Evolutionary conservation across 768 basidiomycete species (phyloP).

Genomic region (Boletus sp.): DNA sequence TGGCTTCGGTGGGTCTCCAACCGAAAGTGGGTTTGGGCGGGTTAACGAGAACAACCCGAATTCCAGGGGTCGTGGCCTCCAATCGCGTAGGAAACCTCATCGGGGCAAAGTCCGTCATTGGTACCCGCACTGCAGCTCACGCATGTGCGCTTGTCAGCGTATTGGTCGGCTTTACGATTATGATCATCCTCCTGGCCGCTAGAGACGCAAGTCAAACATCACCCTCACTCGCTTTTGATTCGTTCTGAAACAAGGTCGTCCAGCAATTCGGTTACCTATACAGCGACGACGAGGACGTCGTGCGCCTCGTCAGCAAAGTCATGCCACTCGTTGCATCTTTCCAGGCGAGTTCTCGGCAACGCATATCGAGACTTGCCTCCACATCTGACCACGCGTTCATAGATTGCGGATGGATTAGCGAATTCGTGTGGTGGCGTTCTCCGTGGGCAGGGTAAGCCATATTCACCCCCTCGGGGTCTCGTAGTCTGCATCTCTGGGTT

Average conservation of each 20-base stretch:
- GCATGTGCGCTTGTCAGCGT: constrained; percentile 64
- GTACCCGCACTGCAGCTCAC: constrained; percentile 58
- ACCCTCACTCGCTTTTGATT: neutral
- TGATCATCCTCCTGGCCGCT: constrained; percentile 52
- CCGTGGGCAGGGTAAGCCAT: constrained; percentile 42
- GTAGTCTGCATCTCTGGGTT: too few relatives aligned
- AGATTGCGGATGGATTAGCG: constrained; percentile 52
- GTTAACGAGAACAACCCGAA: neutral
- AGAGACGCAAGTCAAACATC: constrained; percentile 46
- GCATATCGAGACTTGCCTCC: neutral
- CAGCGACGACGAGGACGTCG: constrained; percentile 60
- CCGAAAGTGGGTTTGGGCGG: neutral
- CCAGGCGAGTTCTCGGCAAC: constrained; percentile 33
- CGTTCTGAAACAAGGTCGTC: neutral
- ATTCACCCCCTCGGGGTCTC: neutral
- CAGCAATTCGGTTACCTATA: constrained; percentile 64
- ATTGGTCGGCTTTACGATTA: constrained; percentile 53
- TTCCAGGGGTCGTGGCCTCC: constrained; percentile 61
- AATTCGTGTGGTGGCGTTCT: constrained; percentile 50
- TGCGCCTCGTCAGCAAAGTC: constrained; percentile 43
- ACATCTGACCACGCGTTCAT: neutral
- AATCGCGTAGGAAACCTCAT: constrained; percentile 72
- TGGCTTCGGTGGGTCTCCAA: constrained; percentile 48
- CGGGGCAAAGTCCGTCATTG: constrained; percentile 49
- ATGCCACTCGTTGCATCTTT: constrained; percentile 56